Conservation (phyloP, 768 basidiomycete species). For the Calocybe cyanea region DNA sequence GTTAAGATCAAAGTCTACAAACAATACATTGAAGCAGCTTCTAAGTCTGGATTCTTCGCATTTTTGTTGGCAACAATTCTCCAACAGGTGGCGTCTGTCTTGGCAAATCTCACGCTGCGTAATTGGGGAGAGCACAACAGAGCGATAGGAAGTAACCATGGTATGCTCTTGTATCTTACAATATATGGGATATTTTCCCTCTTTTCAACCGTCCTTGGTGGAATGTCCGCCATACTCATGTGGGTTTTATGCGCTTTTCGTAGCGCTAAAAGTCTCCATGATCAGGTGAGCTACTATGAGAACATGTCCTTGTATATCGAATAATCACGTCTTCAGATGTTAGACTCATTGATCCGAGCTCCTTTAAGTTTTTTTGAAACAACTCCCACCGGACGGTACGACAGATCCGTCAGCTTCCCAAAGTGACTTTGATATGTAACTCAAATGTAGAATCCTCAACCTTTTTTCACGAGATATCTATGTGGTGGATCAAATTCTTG, state of each 20-base stretch:
- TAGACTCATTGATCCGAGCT: conserved; percentile 74
- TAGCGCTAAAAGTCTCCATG: conserved; percentile 74
- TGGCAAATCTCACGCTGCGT: conserved; percentile 65
- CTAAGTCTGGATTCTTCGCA: conserved; percentile 62
- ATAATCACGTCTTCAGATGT: conserved; percentile 52
- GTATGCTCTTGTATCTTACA: conserved; percentile 56
- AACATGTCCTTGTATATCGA: neutral
- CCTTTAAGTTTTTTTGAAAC: conserved; percentile 88
- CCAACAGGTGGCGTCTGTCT: conserved; percentile 59
- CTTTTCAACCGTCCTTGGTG: conserved; percentile 49
- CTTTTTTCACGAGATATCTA: conserved; percentile 88
- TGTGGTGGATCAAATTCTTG: conserved; percentile 81
- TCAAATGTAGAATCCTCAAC: conserved; percentile 65
- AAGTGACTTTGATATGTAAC: too few relatives aligned
- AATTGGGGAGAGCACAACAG: conserved; percentile 82
- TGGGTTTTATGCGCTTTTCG: conserved; percentile 76
- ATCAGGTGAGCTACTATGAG: conserved; percentile 47
- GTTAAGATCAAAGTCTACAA: conserved; percentile 77
- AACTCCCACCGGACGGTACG: conserved; percentile 80
- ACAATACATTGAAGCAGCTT: conserved; percentile 78
- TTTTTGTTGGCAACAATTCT: conserved; percentile 53
- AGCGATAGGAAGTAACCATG: conserved; percentile 49
- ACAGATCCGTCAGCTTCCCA: neutral
- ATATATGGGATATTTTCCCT: conserved; percentile 69
- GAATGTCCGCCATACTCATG: conserved; percentile 57